phyloP scores from a whole-genome alignment of 2,329 filamentous ascomycete genomes.

The Sclerotinia minor region DNA sequence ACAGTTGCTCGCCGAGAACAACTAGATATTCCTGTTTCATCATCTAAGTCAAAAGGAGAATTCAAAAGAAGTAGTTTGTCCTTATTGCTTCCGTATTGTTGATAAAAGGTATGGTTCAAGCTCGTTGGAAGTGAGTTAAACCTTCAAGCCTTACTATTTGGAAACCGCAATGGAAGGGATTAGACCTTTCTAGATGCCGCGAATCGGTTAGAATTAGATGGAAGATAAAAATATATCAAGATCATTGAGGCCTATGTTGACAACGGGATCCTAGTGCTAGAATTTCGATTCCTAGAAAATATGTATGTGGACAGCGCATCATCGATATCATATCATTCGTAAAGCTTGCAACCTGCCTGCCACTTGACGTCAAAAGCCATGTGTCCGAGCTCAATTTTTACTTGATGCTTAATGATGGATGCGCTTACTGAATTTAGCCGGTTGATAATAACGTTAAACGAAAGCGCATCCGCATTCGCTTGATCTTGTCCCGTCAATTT shows the following conservation, averaged over 20 bases:
- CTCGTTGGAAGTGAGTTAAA: conserved; percentile 7
- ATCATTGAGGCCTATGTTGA: neutral
- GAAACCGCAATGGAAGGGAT: neutral
- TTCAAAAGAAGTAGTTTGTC: neutral
- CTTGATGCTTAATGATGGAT: too few species aligned
- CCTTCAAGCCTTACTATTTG: neutral
- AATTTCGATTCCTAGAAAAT: neutral
- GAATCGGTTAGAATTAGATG: neutral
- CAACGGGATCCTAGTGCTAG: neutral
- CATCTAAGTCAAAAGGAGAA: neutral
- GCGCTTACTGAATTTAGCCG: neutral
- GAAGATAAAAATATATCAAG: neutral
- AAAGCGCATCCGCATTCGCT: neutral
- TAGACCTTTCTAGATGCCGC: neutral
- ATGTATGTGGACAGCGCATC: neutral
- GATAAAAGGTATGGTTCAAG: conserved; percentile 6
- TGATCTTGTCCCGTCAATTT: neutral
- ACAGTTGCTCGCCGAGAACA: conserved; percentile 11
- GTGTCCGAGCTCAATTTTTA: too few species aligned
- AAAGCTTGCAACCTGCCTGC: neutral
- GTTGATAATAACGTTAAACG: neutral
- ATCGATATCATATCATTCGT: neutral
- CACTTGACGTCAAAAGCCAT: neutral
- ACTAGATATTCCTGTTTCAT: conserved; percentile 2
- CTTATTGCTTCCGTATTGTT: conserved; percentile 11